These are phyloP conservation scores for Solanum pimpinellifolium DNA, from an alignment of 257 asterid genomes.

Conservation along the genomic window DNA sequence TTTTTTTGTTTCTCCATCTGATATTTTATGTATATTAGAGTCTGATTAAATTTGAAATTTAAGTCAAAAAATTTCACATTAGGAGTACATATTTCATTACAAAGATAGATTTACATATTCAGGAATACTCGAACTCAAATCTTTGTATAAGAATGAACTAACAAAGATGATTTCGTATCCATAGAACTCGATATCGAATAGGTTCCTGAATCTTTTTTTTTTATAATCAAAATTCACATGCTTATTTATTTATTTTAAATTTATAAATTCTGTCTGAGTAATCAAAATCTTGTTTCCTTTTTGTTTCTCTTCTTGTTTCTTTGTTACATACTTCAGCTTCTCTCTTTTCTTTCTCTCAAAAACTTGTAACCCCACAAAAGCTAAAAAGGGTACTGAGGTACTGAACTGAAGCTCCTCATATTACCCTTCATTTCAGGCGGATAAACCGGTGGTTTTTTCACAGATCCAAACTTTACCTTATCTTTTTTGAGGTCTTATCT, in stretches of 20 bases:
- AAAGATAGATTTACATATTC: too few relatives aligned
- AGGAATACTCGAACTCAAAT: background rate
- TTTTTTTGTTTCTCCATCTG: too few relatives aligned
- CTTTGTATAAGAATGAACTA: too few relatives aligned
- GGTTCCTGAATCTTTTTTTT: background rate
- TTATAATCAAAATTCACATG: background rate
- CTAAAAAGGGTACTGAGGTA: background rate
- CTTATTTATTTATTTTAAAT: background rate
- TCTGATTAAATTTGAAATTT: too few relatives aligned
- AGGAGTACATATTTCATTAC: too few relatives aligned
- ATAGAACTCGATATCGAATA: too few relatives aligned
- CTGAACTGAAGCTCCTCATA: background rate
- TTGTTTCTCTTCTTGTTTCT: background rate
- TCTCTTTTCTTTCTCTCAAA: background rate
- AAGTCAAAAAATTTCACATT: fast-evolving
- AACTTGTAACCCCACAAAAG: background rate
- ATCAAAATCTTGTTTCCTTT: background rate
- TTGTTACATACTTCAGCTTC: background rate
- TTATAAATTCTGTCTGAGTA: background rate
- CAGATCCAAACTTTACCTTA: background rate
- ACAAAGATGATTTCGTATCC: too few relatives aligned
- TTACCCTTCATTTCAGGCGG: slow-evolving; percentile 5
- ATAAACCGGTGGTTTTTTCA: slow-evolving; percentile 5
- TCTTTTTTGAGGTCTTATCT: background rate
- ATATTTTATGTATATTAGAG: fast-evolving